Conservation (phyloP, 2,329 filamentous ascomycete genomes). For the Alternaria longipes region DNA sequence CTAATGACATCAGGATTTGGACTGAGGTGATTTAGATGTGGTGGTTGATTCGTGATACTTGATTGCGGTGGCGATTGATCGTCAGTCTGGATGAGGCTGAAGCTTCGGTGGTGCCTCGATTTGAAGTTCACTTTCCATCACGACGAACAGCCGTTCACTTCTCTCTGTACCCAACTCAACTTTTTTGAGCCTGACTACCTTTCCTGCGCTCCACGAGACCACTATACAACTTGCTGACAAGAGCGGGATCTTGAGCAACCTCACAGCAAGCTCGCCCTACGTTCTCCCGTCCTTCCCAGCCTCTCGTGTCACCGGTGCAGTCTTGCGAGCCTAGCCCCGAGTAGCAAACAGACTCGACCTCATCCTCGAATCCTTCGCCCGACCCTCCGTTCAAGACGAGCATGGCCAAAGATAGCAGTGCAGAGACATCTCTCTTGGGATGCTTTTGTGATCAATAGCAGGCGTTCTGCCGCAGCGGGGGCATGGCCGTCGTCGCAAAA, state of each 20-base stretch:
- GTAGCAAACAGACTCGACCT: not conserved
- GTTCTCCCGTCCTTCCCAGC: not conserved
- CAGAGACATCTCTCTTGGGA: too few species aligned
- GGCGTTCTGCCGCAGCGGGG: not conserved
- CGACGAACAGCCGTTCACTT: not conserved
- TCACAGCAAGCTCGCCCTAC: not conserved
- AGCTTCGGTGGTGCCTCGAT: not conserved
- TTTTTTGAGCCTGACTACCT: not conserved
- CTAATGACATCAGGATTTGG: not conserved
- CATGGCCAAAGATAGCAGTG: not conserved
- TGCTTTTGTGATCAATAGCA: not conserved
- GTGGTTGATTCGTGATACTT: not conserved
- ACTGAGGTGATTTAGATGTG: not conserved
- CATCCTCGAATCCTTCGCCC: not conserved
- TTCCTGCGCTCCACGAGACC: not conserved
- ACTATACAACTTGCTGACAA: not conserved
- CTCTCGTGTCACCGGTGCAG: not conserved
- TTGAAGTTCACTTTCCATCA: not conserved
- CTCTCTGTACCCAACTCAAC: not conserved
- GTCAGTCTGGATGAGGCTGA: conserved; percentile 3
- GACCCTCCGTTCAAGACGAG: not conserved
- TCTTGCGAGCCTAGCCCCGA: not conserved
- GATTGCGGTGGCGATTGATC: not conserved
- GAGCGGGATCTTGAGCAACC: not conserved
- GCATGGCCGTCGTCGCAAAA: not conserved